phyloP scores from a whole-genome alignment of 2,329 filamentous ascomycete species.

The Remersonia thermophila region DNA sequence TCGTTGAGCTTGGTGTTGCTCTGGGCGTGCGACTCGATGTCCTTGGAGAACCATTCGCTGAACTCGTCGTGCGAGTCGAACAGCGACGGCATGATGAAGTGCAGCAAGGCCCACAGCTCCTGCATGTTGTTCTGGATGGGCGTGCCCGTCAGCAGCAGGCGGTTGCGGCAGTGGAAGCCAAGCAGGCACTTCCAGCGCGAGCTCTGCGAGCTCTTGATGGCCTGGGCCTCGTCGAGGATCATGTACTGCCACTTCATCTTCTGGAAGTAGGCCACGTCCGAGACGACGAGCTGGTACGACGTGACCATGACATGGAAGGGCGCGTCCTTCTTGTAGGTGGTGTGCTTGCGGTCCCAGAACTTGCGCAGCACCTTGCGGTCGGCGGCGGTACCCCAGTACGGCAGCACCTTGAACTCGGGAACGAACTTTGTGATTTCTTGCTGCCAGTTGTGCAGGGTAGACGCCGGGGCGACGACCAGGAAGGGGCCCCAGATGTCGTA shows the following conservation, averaged over 20 bases:
- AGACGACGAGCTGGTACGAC: slow-evolving; percentile 93
- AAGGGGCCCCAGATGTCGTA: slow-evolving; percentile 98
- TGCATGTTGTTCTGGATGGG: slow-evolving; percentile 99
- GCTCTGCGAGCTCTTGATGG: slow-evolving; percentile 95
- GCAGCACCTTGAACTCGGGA: slow-evolving; percentile 84
- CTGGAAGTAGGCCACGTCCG: slow-evolving; percentile 93
- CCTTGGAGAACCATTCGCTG: slow-evolving; percentile 88
- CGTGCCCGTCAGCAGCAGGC: slow-evolving; percentile 85
- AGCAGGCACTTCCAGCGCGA: slow-evolving; percentile 94
- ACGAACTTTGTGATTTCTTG: slow-evolving; percentile 96
- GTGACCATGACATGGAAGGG: slow-evolving; percentile 94
- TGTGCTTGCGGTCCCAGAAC: slow-evolving; percentile 97
- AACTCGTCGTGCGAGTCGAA: slow-evolving; percentile 93
- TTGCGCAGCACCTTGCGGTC: slow-evolving; percentile 94
- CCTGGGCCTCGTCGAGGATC: slow-evolving; percentile 97
- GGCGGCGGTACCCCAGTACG: slow-evolving; percentile 91
- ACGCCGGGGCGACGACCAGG: slow-evolving; percentile 89
- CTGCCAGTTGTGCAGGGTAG: slow-evolving; percentile 97
- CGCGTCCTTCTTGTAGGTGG: slow-evolving; percentile 85
- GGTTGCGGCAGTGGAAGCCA: slow-evolving; percentile 89
- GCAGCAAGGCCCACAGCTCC: slow-evolving; percentile 89
- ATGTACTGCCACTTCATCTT: slow-evolving; percentile 99
- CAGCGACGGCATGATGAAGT: slow-evolving; percentile 99
- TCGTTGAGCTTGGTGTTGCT: slow-evolving; percentile 99
- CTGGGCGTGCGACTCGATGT: slow-evolving; percentile 95